Evolutionary conservation across 2,329 filamentous ascomycete genomes (phyloP), one percentile per base, ranked within the genome.

Genomic region (Fusarium albosuccineum): DNA sequence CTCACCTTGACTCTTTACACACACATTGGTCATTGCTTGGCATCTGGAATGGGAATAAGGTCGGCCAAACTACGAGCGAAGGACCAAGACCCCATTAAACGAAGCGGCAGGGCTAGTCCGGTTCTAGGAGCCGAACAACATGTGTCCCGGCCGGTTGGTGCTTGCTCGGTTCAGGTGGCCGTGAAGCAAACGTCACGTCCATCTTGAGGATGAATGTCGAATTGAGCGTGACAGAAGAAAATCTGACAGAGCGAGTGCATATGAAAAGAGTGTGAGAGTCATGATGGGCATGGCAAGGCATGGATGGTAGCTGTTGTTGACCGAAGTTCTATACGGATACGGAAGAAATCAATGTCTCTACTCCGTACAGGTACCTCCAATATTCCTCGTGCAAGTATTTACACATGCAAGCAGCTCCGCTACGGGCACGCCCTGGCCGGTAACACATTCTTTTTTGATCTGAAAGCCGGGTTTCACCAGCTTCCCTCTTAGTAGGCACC

Each of bases 41-140:
- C 61, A 62, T 44, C 65, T 57, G 29, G 40, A 58, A 68, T 48
- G 52, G 42, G 65, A 6, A 63, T 26, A 66, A 46, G 22, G 34
- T 36, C 44, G 50, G 40, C 30, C 48, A 52, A 5, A 27, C 50
- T 57, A 58, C 55, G 49, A 67, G 50, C 51, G 55, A 67, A 51
- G 62, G 51, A 69, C 27, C 42, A 48, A 14, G 40, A 29, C 16
- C 33, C 56, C 40, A 33, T 36, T 40, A 26, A 26, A 16, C 34
- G 9, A 10, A 46, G 26, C 22, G 11, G 33, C 41, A 34, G 29
- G 42, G 30, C 42, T 30, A 40, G 22, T 22, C 34, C 27, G 33
- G 13, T 27, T n/a, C 22, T 10, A 13, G 36, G 13, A n/a, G 10
- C 39, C 8, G 17, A 11, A 44, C 9, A 36, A 36, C 27, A 53